Evolutionary conservation across 2,329 filamentous ascomycete species (phyloP).

Genomic region (Geoglossum cookeanum): DNA sequence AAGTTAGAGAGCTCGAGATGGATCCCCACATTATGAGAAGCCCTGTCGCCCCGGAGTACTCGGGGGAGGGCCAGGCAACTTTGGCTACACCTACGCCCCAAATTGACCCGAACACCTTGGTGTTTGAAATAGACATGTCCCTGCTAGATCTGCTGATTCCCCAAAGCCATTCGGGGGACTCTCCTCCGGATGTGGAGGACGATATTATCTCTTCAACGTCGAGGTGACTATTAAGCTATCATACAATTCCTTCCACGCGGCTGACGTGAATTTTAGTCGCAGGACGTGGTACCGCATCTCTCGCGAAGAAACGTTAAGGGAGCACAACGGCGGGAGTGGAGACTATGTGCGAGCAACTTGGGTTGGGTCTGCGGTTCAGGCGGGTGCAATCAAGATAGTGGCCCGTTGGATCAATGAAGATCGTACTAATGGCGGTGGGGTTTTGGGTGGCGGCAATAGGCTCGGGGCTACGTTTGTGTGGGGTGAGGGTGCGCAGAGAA

Average conservation of each 20-base stretch:
- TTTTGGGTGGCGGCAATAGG: constrained; percentile 24
- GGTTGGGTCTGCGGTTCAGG: constrained; percentile 33
- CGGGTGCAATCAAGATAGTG: constrained; percentile 37
- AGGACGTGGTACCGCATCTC: constrained; percentile 48
- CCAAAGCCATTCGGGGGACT: background rate
- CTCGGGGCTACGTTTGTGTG: constrained; percentile 39
- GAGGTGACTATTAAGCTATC: background rate
- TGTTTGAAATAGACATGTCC: background rate
- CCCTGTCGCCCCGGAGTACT: too few relatives aligned
- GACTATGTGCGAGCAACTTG: constrained; percentile 41
- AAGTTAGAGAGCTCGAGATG: background rate
- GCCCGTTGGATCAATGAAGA: constrained; percentile 48
- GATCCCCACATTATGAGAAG: too few relatives aligned
- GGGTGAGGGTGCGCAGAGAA: constrained; percentile 21
- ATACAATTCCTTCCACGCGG: background rate
- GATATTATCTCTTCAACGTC: background rate
- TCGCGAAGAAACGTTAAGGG: constrained; percentile 37
- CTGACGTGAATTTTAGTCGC: constrained; percentile 27
- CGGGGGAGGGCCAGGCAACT: background rate
- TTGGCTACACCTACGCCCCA: background rate
- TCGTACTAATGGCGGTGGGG: constrained; percentile 33
- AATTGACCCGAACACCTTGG: background rate
- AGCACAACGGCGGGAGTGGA: constrained; percentile 36
- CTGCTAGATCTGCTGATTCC: background rate
- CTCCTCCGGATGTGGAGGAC: background rate